Percentiles rank a stretch among this genome's conserved stretches.
Conservation (phyloP, 2,329 filamentous ascomycete species). For the Mollisiaceae sp. region DNA sequence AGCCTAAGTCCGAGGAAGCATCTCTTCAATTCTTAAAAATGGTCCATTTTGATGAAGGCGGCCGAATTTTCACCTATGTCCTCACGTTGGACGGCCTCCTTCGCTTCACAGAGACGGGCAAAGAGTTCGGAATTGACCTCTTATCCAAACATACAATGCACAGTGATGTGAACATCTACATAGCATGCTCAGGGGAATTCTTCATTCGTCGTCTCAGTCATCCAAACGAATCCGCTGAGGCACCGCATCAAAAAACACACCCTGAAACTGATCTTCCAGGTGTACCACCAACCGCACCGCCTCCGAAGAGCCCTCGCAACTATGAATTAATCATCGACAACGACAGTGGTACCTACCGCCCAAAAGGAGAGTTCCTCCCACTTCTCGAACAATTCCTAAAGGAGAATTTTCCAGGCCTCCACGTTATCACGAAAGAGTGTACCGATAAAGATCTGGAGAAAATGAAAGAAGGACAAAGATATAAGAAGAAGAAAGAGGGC, state of each 20-base stretch:
- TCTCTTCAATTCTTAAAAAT: conserved; percentile 83
- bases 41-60: conserved; percentile 83
- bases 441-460: conserved; percentile 74
- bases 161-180: conserved; percentile 87
- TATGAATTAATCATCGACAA: conserved; percentile 96
- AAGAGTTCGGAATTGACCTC: conserved; percentile 93
- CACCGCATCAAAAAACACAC: conserved; percentile 55
- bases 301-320: conserved; percentile 54
- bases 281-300: conserved; percentile 51
- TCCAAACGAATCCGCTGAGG: conserved; percentile 50
- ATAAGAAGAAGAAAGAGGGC: conserved; percentile 71
- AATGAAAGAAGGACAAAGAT: conserved; percentile 78
- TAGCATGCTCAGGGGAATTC: conserved; percentile 92
- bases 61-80: conserved; percentile 89
- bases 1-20: conserved; percentile 70
- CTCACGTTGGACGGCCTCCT: conserved; percentile 85
- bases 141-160: conserved; percentile 98
- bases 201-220: conserved; percentile 76
- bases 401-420: conserved; percentile 76
- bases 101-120: conserved; percentile 93
- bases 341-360: conserved; percentile 90
- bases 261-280: conserved; percentile 53
- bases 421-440: conserved; percentile 76
- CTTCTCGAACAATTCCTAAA: conserved; percentile 73
- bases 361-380: conserved; percentile 77